Evolutionary conservation across 2,329 filamentous ascomycete species (phyloP).

Genomic region (Triangularia verruculosa): DNA sequence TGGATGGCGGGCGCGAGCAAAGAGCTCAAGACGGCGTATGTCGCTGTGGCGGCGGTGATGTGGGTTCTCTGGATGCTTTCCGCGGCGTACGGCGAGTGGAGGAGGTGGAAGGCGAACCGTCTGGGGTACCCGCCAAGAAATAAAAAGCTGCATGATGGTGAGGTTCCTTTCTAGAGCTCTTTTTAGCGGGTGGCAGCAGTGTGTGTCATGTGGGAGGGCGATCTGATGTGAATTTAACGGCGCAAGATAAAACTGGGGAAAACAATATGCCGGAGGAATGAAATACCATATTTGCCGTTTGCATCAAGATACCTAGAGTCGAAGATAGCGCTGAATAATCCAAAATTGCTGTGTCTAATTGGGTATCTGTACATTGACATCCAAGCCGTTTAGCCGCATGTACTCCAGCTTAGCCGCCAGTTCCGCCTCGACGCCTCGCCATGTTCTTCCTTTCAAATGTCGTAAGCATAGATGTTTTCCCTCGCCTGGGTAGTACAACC

Average conservation of each 20-base stretch:
- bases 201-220: neutral
- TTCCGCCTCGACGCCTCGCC: constrained; percentile 41
- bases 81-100: constrained; percentile 18
- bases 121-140: constrained; percentile 3
- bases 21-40: constrained; percentile 20
- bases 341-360: neutral
- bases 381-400: constrained; percentile 20
- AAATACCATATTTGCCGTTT: neutral
- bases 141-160: constrained; percentile 1
- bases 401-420: constrained; percentile 25
- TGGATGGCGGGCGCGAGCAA: constrained; percentile 18
- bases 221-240: neutral
- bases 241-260: neutral
- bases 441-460: constrained; percentile 51
- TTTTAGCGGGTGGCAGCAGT: neutral
- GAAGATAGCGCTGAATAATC: neutral
- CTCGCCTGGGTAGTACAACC: constrained; percentile 52
- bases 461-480: constrained; percentile 45
- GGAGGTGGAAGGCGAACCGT: constrained; percentile 6
- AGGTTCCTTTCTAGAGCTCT: neutral
- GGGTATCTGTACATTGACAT: neutral
- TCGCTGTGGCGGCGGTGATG: constrained; percentile 17
- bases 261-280: neutral
- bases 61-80: constrained; percentile 24
- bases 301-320: neutral